Evolutionary conservation across 495 filamentous ascomycete species (phyloP).

Genomic region (Aspergillus avenaceus): DNA sequence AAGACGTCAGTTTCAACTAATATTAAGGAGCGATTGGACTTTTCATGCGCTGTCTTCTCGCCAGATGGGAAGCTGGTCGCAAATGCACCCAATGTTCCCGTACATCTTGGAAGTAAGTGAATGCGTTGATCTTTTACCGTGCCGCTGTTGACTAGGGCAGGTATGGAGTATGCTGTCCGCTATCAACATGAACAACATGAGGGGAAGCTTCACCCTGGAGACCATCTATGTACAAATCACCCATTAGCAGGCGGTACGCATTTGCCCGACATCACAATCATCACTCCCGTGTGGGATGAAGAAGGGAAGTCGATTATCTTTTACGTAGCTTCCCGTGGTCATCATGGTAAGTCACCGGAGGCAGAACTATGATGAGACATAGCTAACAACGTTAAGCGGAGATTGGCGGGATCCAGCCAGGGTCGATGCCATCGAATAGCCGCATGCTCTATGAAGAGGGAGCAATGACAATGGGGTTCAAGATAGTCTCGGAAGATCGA

Average conservation of each 20-base stretch:
- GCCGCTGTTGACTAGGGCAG: no score
- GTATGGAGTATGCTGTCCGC: slow-evolving; percentile 89
- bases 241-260: slow-evolving; percentile 91
- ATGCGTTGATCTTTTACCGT: no score
- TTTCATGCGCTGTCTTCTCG: slow-evolving; percentile 94
- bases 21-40: slow-evolving; percentile 95
- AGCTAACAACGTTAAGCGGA: background rate
- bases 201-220: slow-evolving; percentile 81
- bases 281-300: slow-evolving; percentile 75
- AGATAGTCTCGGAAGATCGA: slow-evolving; percentile 82
- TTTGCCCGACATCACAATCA: slow-evolving; percentile 87
- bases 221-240: slow-evolving; percentile 94
- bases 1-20: slow-evolving; percentile 98
- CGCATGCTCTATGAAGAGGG: slow-evolving; percentile 92
- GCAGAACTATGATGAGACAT: background rate
- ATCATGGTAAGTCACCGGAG: slow-evolving; percentile 66
- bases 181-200: slow-evolving; percentile 90
- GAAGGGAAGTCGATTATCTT: slow-evolving; percentile 75
- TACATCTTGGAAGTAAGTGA: slow-evolving; percentile 89
- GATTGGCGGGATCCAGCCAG: slow-evolving; percentile 94
- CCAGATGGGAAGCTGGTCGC: slow-evolving; percentile 86
- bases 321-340: slow-evolving; percentile 91
- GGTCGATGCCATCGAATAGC: slow-evolving; percentile 95
- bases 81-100: slow-evolving; percentile 90
- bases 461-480: slow-evolving; percentile 88